A percentile compares a stretch with the other conserved stretches of the same genome.
Evolutionary conservation across 2,329 filamentous ascomycete genomes (phyloP).

Genomic region (Fusarium azukiicola): DNA sequence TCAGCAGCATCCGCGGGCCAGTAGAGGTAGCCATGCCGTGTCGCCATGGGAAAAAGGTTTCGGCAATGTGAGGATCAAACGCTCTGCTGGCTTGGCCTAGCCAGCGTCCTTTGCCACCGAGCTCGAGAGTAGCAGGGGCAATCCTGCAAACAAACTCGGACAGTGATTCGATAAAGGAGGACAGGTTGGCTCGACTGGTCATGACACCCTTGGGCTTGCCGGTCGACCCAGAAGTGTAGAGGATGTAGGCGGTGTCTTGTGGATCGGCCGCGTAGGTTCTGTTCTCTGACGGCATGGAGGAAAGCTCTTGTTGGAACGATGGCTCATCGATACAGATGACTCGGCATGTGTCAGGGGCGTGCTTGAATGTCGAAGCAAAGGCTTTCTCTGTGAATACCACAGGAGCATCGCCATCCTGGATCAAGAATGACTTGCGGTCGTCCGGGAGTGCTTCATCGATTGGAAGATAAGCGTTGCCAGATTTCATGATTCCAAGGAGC

Average conservation of each 20-base stretch:
- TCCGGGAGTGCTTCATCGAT: conserved; percentile 20
- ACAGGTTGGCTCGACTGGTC: conserved; percentile 14
- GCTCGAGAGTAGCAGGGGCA: conserved; percentile 15
- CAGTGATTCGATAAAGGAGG: conserved; percentile 20
- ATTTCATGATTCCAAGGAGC: conserved; percentile 25
- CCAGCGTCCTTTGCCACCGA: conserved; percentile 23
- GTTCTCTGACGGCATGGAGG: conserved; percentile 13
- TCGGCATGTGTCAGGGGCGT: background rate
- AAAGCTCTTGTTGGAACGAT: conserved; percentile 10
- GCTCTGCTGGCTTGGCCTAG: conserved; percentile 26
- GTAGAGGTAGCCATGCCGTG: conserved; percentile 16
- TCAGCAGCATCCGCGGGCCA: conserved; percentile 1
- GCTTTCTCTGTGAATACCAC: conserved; percentile 18
- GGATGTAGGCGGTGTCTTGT: conserved; percentile 10
- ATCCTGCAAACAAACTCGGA: conserved; percentile 19
- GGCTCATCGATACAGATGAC: conserved; percentile 19
- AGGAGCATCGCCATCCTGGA: conserved; percentile 22
- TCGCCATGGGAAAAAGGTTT: conserved; percentile 17
- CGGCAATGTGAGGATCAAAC: conserved; percentile 23
- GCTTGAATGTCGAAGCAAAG: conserved; percentile 3
- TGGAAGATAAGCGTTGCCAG: conserved; percentile 23
- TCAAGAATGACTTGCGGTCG: conserved; percentile 24
- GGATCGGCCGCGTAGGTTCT: background rate
- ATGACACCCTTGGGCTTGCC: conserved; percentile 24
- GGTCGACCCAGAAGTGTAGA: conserved; percentile 16